phyloP scores from a whole-genome alignment of 345 rosid genomes.

The Anastatica hierochuntica region DNA sequence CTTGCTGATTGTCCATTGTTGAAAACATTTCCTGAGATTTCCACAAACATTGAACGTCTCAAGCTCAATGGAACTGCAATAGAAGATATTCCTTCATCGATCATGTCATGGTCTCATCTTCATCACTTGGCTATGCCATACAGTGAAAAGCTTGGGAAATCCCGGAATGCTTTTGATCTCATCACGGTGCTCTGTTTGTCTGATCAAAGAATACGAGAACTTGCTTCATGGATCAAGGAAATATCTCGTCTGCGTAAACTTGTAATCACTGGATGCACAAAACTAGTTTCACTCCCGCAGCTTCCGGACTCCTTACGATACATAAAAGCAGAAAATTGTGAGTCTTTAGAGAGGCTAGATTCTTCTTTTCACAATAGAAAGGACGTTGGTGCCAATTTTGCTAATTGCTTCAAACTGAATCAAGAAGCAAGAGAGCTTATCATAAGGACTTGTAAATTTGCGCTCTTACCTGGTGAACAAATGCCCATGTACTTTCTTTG shows the following conservation, averaged over 20 bases:
- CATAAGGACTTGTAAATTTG: no score
- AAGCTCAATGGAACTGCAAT: not conserved
- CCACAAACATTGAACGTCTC: not conserved
- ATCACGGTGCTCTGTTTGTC: not conserved
- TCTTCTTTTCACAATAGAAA: no score
- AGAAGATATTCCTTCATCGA: not conserved
- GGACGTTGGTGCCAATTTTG: no score
- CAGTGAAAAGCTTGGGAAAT: not conserved
- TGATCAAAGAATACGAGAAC: not conserved
- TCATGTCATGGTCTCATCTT: not conserved
- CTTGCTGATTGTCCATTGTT: not conserved
- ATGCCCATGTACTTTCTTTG: no score
- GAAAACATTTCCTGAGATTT: conserved; percentile 4
- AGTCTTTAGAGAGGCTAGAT: not conserved
- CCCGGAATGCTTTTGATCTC: not conserved
- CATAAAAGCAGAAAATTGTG: not conserved
- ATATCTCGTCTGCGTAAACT: not conserved
- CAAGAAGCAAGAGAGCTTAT: no score
- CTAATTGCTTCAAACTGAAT: no score
- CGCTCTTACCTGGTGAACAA: no score
- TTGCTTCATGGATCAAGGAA: not conserved
- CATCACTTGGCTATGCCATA: not conserved
- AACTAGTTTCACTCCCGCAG: conserved; percentile 1
- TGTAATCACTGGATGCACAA: not conserved
- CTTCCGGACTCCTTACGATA: not conserved